These are phyloP conservation scores for Amesomyces nigricolor DNA, from an alignment of 2,329 filamentous ascomycete genomes.

Conservation along the genomic window DNA sequence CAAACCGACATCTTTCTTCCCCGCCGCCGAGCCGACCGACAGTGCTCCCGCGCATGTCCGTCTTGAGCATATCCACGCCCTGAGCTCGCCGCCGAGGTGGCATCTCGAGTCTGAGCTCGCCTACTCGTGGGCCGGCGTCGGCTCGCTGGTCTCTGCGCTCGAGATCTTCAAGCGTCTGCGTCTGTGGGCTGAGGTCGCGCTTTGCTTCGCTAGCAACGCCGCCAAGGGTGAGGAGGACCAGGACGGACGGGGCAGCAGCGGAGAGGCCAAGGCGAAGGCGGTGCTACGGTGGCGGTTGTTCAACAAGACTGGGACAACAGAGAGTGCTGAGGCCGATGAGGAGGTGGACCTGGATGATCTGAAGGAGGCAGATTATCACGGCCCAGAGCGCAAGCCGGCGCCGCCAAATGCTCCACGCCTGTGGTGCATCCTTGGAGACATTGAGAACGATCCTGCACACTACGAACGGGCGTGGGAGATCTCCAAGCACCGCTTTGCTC, in stretches of 20 bases:
- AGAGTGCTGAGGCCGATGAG: slow-evolving; percentile 41
- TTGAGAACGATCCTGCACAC: slow-evolving; percentile 67
- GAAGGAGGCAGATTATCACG: slow-evolving; percentile 49
- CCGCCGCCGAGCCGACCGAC: slow-evolving; percentile 66
- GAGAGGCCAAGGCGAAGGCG: slow-evolving; percentile 73
- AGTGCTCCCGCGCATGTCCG: slow-evolving; percentile 72
- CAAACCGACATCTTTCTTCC: slow-evolving; percentile 73
- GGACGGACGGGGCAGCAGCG: slow-evolving; percentile 48
- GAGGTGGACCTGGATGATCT: slow-evolving; percentile 53
- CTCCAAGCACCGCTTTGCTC: slow-evolving; percentile 71
- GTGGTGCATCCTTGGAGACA: slow-evolving; percentile 89
- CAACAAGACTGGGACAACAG: slow-evolving; percentile 47
- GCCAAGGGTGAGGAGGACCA: slow-evolving; percentile 54
- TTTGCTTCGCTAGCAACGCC: slow-evolving; percentile 68
- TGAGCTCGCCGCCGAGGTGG: slow-evolving; percentile 84
- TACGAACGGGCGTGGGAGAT: slow-evolving; percentile 87
- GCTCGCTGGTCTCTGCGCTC: slow-evolving; percentile 80
- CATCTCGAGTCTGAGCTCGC: slow-evolving; percentile 91
- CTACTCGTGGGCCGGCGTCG: slow-evolving; percentile 83
- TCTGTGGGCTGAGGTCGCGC: slow-evolving; percentile 89
- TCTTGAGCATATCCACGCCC: slow-evolving; percentile 74
- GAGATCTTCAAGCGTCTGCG: slow-evolving; percentile 93
- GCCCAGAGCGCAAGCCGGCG: slow-evolving; percentile 62
- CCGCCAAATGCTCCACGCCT: slow-evolving; percentile 80
- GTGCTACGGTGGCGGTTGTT: slow-evolving; percentile 77